Evolutionary conservation across 139 green algal species (phyloP).

Genomic region (Zygnema circumcarinatum): DNA sequence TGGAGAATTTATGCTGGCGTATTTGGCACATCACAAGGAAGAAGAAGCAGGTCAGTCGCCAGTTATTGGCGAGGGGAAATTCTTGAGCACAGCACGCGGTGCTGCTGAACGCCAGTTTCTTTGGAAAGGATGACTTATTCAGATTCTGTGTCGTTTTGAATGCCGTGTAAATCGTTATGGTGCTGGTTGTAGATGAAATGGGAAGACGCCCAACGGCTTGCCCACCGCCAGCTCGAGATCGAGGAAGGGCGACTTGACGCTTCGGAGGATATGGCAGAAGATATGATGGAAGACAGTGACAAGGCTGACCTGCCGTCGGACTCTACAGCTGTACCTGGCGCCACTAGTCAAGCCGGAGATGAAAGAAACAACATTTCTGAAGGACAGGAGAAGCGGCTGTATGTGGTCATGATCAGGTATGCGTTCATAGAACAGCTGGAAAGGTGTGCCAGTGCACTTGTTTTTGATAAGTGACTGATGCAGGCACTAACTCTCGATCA

Average conservation of each 20-base stretch:
- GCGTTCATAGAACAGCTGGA: conserved; percentile 5
- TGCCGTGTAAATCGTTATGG: no score
- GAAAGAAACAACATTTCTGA: background rate
- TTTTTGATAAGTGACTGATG: conserved; percentile 4
- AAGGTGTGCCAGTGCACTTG: no score
- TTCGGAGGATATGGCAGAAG: conserved; percentile 11
- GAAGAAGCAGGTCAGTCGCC: conserved; percentile 54
- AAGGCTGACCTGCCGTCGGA: background rate
- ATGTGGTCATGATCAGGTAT: conserved; percentile 63
- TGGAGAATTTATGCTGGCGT: conserved; percentile 59
- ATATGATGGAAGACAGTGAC: conserved; percentile 33
- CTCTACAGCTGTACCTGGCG: background rate
- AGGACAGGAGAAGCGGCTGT: conserved; percentile 26
- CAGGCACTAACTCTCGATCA: no score
- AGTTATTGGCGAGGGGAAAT: background rate
- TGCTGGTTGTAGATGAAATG: conserved; percentile 28
- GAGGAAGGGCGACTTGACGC: conserved; percentile 19
- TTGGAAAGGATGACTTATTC: no score
- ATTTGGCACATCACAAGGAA: conserved; percentile 54
- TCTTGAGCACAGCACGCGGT: background rate
- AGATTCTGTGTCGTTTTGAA: no score
- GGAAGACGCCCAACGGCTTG: background rate
- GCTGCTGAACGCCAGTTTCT: background rate
- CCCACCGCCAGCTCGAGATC: conserved; percentile 22
- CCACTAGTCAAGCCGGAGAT: background rate